Percentiles rank a stretch among this genome's conserved stretches.
These are phyloP conservation scores for Cryphonectria japonica DNA, from an alignment of 2,329 filamentous ascomycete genomes.

Conservation along the genomic window DNA sequence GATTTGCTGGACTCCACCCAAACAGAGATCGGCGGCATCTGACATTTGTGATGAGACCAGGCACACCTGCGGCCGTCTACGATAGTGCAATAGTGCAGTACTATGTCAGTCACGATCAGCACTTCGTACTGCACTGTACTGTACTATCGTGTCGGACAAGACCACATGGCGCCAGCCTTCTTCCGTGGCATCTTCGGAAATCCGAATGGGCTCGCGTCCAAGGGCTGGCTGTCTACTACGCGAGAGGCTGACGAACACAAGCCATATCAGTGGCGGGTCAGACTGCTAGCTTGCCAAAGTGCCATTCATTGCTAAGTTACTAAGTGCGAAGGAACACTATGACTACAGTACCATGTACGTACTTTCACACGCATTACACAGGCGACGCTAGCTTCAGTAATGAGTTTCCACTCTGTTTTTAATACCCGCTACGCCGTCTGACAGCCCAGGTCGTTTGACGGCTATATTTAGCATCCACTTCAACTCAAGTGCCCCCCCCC, in stretches of 20 bases:
- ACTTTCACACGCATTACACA: neutral
- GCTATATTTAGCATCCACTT: neutral
- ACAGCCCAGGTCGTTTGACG: neutral
- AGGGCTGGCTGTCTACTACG: neutral
- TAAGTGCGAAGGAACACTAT: neutral
- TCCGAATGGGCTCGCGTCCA: neutral
- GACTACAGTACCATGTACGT: neutral
- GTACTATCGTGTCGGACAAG: neutral
- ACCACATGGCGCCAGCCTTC: neutral
- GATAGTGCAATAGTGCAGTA: neutral
- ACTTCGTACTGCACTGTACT: neutral
- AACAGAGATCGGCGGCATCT: slow-evolving; percentile 1
- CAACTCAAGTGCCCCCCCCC: neutral
- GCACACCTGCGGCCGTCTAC: neutral
- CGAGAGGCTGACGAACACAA: neutral
- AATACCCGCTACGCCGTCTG: neutral
- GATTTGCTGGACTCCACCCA: slow-evolving; percentile 18
- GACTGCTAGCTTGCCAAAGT: neutral
- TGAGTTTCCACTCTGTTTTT: neutral
- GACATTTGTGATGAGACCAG: neutral
- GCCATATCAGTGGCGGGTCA: slow-evolving; percentile 2
- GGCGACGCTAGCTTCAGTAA: neutral
- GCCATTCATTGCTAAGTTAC: neutral
- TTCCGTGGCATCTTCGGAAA: neutral
- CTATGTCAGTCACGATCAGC: neutral